Base-by-base conservation (phyloP, 2,329 filamentous ascomycete species). In the Claviceps cyperi region DNA sequence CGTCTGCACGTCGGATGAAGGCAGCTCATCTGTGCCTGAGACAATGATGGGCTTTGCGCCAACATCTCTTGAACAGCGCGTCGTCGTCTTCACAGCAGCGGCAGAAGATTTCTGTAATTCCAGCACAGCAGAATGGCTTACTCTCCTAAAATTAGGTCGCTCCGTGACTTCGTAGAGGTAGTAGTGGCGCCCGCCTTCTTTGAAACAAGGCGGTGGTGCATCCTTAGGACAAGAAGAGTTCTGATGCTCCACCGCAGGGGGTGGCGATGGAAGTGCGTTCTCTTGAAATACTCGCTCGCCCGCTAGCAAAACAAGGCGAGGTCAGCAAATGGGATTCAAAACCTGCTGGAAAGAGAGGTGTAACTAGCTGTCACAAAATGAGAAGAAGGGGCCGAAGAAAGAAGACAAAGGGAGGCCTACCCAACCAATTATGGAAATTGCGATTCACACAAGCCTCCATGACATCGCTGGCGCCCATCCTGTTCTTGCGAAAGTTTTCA, bases 371-470 rank as follows among this genome's bases (percentile, higher is more conserved):
- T 43, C 40, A n/a, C 40, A n/a, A 19, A 24, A 8, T 19, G 40
- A 22, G 17, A 43, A 5, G 15, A 15, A 35, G 17, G 6, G 24
- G 22, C 38, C 36, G 36, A 15, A 24, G 15, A 6, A 8, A 28
- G 15, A 35, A 40, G 2, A 6, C 11, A 22, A 36, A 21, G 14
- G 38, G 14, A 22, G 54, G 28, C 63, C 54, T 56, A 69, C 67
- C 60, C 38, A 69, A 58, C 67, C 67, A 69, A 49, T 66, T 64
- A 36, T 68, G 59, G 2, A 67, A 51, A 15, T 51, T 57, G 11
- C 60, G 52, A 3, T 52, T 55, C 6, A 52, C 49, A 36, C 57
- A 61, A 8, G 62, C 63, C 24, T 57, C 50, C 45, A 57, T 47
- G 3, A 66, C 51, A 36, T 62, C 62, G 38, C 43, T 50, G 46